Conservation (phyloP, 441 rosid genomes). For the Breynia disticha region DNA sequence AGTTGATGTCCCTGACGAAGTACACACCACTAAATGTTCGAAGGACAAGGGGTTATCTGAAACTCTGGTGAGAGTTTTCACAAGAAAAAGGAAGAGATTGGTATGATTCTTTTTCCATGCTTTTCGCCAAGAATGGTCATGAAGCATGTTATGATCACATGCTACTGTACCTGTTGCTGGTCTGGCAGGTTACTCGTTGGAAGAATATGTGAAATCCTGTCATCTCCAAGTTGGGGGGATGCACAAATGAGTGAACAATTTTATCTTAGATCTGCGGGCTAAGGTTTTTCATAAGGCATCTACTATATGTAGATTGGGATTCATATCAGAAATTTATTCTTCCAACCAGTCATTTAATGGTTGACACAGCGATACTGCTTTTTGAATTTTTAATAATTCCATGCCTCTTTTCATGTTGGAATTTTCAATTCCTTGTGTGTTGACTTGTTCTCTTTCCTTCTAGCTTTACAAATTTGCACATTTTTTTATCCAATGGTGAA, state of each 20-base stretch:
- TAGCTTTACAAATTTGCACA: neutral
- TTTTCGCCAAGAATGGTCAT: neutral
- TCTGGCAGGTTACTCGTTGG: neutral
- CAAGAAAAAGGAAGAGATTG: slow-evolving; percentile 54
- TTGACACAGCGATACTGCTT: neutral
- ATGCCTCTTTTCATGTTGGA: too few species aligned
- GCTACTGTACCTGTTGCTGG: too few species aligned
- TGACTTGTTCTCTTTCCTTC: too few species aligned
- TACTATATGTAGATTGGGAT: neutral
- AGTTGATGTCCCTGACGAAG: slow-evolving; percentile 27
- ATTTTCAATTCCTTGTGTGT: too few species aligned
- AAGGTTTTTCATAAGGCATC: neutral
- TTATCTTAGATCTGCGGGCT: neutral
- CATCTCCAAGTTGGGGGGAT: neutral
- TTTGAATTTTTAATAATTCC: too few species aligned
- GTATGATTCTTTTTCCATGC: slow-evolving; percentile 22
- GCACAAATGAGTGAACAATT: neutral
- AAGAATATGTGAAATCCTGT: neutral
- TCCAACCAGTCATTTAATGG: neutral
- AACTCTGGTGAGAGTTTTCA: slow-evolving; percentile 44
- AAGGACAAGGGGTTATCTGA: slow-evolving; percentile 38
- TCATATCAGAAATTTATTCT: neutral
- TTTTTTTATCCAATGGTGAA: slow-evolving; percentile 3
- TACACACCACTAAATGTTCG: slow-evolving; percentile 28
- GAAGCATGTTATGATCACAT: neutral